Evolutionary conservation across 2,329 filamentous ascomycete genomes (phyloP), one percentile per base, ranked within the genome.

Genomic region (Fusarium sp.): DNA sequence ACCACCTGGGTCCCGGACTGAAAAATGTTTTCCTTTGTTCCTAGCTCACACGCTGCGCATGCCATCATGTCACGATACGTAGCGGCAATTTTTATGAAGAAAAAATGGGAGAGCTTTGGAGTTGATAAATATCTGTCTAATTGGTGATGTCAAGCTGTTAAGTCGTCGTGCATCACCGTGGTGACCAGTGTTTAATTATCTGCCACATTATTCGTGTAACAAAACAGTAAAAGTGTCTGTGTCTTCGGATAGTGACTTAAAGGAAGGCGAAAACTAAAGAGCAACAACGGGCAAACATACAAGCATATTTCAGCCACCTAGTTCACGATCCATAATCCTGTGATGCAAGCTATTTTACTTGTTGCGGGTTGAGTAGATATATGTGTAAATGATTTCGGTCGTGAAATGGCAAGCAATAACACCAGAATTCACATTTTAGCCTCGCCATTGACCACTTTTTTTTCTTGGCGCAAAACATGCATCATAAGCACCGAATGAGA

Each of bases 1-100:
- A 62, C 62, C 61, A 67, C 58, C 47, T 54, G 57, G 48, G 65
- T 47, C 46, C 61, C 43, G 49, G 54, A 62, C 61, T 75, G 61
- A 55, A 63, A 60, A 69, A 71, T 68, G 65, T 73, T 80, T 79
- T 80, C 74, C 75, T 79, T 80, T 79, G 75, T 78, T 77, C 69
- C 71, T 70, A 73, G 75, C 73, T 72, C 78, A 78, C 76, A 75
- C 69, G 71, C 71, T 71, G 67, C 65, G 70, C 61, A 71, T 70
- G 74, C 63, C 66, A 72, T 73, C 65, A 75, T 72, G 71, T 74
- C 71, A 71, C 68, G 65, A 74, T 71, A 73, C 75, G 72, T 76
- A 76, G 70, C 71, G 67, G 73, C 71, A 72, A 68, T 58, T 71
- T 74, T 74, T 67, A 73, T 69, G 74, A 74, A 72, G 65, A 72